Evolutionary conservation across 306 rosid genomes (phyloP), one percentile per base, ranked within the genome.

Genomic region (Malus sylvestris): DNA sequence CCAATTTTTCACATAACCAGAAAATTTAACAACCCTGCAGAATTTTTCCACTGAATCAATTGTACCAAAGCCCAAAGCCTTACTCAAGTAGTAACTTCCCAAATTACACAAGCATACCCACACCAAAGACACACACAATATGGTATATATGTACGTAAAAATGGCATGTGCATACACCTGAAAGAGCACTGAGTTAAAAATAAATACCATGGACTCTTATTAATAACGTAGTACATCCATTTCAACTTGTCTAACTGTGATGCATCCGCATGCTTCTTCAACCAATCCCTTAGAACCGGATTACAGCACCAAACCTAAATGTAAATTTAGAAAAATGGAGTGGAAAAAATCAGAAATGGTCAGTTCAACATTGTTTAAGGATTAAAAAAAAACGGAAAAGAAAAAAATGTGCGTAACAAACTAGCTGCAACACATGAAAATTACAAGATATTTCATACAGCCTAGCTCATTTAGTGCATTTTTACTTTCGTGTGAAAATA

Each of bases 231-330:
- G 82, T 95, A 92, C 72, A 86, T 84, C 97, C 97, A 95, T 85
- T 95, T 95, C 84, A 95, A 81, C 80, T 89, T 84, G 81, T 90
- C 91, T 66, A 95, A 72, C 68, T 90, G 89, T 35, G 98, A 90
- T 75, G 81, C 76, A 83, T 78, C 87, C 29, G 89, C 91, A 78
- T 85, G 89, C 85, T 87, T 78, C 88, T 89, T 86, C 83, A 95
- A 78, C 97, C 98, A 95, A 81, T 90, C 96, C 87, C 91, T 85
- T 62, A 92, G 83, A 86, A 53, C 86, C n/a, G 96, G 97, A 83
- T 92, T 95, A 78, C 96, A 85, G 85, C 83, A 80, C 97, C 97
- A 92, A 60, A 87, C 85, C 98, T 95, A 89, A 58, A 70, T 69
- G 52, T 42, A 74, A 78, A 75, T 72, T 45, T 45, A 51, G 74